These are phyloP conservation scores for Vigna mungo DNA, from an alignment of 306 rosid genomes.

Conservation along the genomic window DNA sequence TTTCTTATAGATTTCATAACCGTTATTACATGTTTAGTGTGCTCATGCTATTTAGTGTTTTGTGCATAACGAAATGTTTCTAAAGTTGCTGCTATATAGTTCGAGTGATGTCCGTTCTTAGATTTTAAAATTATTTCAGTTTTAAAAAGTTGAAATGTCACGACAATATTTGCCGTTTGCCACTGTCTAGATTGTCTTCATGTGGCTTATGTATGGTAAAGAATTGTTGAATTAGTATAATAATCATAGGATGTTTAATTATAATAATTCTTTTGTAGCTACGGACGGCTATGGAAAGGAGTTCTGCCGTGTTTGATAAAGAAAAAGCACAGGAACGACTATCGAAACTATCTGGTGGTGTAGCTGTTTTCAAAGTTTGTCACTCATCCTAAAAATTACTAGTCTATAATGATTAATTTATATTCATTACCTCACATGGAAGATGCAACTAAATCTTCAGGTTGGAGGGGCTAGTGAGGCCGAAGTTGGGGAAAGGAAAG, in stretches of 20 bases:
- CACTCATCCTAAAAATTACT: constrained; percentile 34
- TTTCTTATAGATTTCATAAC: neutral
- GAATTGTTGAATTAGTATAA: neutral
- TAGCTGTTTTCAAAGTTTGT: constrained; percentile 90
- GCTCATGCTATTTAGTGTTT: constrained; percentile 14
- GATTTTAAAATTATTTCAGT: constrained; percentile 16
- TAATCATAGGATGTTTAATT: constrained; percentile 3
- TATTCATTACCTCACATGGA: constrained; percentile 32
- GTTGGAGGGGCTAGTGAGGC: constrained; percentile 96
- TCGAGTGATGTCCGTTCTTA: neutral
- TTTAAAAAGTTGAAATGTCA: constrained; percentile 20
- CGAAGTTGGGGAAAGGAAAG: constrained; percentile 97
- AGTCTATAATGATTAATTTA: constrained; percentile 26
- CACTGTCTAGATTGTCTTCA: constrained; percentile 13
- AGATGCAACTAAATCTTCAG: constrained; percentile 54
- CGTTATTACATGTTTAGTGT: neutral
- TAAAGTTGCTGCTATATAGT: constrained; percentile 5
- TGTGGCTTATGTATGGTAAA: constrained; percentile 17
- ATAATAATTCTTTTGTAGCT: constrained; percentile 59
- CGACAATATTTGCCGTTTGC: constrained; percentile 11
- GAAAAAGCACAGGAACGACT: constrained; percentile 95
- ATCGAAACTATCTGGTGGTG: constrained; percentile 93
- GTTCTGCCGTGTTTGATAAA: constrained; percentile 84
- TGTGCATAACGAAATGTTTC: constrained; percentile 8
- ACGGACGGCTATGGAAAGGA: constrained; percentile 70